These are phyloP conservation scores for Nakazawaea ishiwadae DNA, from an alignment of 805 yeast species.

Conservation along the genomic window DNA sequence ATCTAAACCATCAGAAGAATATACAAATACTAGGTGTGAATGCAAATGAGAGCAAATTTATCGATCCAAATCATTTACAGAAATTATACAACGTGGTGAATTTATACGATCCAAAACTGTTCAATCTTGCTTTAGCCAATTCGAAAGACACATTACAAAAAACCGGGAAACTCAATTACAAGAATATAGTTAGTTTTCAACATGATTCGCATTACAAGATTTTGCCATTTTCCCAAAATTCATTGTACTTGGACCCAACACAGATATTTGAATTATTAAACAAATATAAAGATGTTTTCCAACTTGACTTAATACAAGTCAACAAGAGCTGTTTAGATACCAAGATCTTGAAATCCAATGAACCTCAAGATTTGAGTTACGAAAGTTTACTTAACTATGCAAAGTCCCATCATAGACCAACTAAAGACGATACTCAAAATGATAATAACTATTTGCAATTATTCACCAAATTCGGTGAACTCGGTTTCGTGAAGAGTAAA, in stretches of 20 bases:
- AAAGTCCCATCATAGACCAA: neutral
- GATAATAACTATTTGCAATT: constrained; percentile 3
- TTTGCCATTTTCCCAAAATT: neutral
- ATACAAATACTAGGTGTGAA: neutral
- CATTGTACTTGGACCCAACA: constrained; percentile 1
- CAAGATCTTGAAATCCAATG: neutral
- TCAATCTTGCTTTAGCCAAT: neutral
- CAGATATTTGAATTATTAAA: neutral
- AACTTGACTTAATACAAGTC: neutral
- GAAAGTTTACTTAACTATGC: constrained; percentile 8
- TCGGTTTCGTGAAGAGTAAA: constrained; percentile 7
- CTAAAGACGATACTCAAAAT: neutral
- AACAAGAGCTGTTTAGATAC: neutral
- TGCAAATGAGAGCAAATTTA: neutral
- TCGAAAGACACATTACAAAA: neutral
- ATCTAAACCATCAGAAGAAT: constrained; percentile 2
- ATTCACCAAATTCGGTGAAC: constrained; percentile 8
- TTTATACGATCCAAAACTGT: neutral
- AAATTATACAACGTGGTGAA: neutral
- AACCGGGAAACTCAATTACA: neutral
- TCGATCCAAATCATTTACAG: constrained; percentile 9
- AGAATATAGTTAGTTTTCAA: neutral
- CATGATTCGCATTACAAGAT: neutral
- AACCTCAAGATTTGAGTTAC: neutral
- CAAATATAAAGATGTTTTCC: neutral